Base-by-base conservation (phyloP, 495 filamentous ascomycete species). In the Lichina pygmaea region DNA sequence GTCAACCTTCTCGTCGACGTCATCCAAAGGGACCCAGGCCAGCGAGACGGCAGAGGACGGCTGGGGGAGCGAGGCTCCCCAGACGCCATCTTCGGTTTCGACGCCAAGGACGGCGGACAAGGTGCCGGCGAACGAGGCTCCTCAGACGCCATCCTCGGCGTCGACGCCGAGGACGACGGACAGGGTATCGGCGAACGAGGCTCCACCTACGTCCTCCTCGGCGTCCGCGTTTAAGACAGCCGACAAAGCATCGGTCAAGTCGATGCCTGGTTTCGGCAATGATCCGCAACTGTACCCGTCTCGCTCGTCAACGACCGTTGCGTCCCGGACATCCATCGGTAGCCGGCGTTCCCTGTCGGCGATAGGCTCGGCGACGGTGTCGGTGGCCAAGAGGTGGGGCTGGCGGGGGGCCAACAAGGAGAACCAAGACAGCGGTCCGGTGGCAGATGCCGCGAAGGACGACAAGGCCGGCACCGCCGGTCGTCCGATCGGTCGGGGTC, bases 351-450 rank as follows among this genome's bases (percentile, higher is more conserved):
- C 56, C 6, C 60, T 66, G 8, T 64, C 71, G 31, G 71, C 77
- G 6, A 65, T 91, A 34, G 71, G 75, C 0, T 75, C 75, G 41
- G 81, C 75, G 5, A 79, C 82, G 12, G 75, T 78, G 6, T 75
- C 71, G 10, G 81, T 51, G n/a, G 52, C 84, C 3, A 86, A 78
- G 56, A 83, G 80, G 58, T 94, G 85, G 86, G 72, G 79, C 13
- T 69, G 72, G 63, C 77, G 71, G 52, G 72, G 81, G 6, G 66
- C 86, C 44, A 71, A 72, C 43, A 70, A 74, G 37, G 66, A 70
- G 8, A 45, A 32, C 12, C 62, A 66, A 0, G 44, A 51, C 17
- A 43, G 33, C 17, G 8, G 12, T 6, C 6, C 34, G 12, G 8
- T 12, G 31, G 37, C 30, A 2, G 32, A 40, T 9, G 10, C 12